A percentile compares a stretch with the other conserved stretches of the same genome.
Conservation (phyloP, 768 basidiomycete species). For the Lanmaoa rubissima region DNA sequence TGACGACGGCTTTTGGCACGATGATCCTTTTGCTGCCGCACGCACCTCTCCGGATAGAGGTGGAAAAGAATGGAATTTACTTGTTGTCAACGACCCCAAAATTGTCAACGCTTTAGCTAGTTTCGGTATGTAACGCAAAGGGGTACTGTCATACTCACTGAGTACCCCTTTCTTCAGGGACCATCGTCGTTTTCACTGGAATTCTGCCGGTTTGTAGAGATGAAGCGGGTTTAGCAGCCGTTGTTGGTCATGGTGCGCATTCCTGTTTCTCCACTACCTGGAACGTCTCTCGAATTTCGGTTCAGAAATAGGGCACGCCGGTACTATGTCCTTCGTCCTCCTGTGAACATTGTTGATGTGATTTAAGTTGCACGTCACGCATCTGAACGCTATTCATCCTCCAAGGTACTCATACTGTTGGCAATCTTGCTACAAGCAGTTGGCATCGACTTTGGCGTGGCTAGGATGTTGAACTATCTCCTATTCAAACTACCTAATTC, state of each 20-base stretch:
- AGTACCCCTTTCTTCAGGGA: constrained; percentile 38
- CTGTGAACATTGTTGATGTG: background rate
- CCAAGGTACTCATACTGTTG: constrained; percentile 41
- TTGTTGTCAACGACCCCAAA: constrained; percentile 72
- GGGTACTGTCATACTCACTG: background rate
- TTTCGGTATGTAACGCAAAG: constrained; percentile 46
- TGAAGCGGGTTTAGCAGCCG: constrained; percentile 80
- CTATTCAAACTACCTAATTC: constrained; percentile 80
- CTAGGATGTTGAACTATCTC: constrained; percentile 45
- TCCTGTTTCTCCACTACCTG: background rate
- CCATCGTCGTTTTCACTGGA: constrained; percentile 87
- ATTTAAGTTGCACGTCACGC: constrained; percentile 55
- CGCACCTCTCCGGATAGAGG: constrained; percentile 16
- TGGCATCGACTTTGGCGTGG: constrained; percentile 57
- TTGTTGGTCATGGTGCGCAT: constrained; percentile 73
- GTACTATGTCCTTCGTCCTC: constrained; percentile 33
- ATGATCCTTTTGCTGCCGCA: constrained; percentile 18
- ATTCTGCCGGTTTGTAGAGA: constrained; percentile 76
- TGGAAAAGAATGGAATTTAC: constrained; percentile 57
- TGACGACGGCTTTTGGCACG: constrained; percentile 23
- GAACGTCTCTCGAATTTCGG: background rate
- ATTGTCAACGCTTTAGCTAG: constrained; percentile 76
- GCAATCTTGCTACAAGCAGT: constrained; percentile 42
- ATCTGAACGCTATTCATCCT: constrained; percentile 45
- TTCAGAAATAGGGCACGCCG: constrained; percentile 78